Evolutionary conservation across 371 early-diverging fungal species (phyloP).

Genomic region (Blakeslea trispora): DNA sequence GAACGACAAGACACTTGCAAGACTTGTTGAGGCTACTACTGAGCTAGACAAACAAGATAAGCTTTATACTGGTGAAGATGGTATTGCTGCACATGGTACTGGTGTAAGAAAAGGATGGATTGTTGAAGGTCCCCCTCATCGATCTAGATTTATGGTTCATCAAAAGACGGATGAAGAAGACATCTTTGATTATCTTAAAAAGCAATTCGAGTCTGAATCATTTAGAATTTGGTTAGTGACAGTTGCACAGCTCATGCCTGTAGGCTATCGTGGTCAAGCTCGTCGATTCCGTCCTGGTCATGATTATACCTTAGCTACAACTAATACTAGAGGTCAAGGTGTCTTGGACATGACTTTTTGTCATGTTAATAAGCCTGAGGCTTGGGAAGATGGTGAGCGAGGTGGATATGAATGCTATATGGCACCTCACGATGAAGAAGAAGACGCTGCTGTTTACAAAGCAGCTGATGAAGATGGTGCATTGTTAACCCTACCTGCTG

Average conservation of each 20-base stretch:
- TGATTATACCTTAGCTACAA: conserved; percentile 68
- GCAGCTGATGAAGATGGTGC: conserved; percentile 55
- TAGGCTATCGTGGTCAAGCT: conserved; percentile 37
- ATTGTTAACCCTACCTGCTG: conserved; percentile 66
- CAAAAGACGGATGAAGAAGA: conserved; percentile 8
- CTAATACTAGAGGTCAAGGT: conserved; percentile 19
- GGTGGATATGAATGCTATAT: conserved; percentile 83
- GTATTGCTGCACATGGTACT: conserved; percentile 52
- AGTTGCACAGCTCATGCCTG: conserved; percentile 32
- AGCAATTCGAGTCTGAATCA: conserved; percentile 30
- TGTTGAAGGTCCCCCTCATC: conserved; percentile 58
- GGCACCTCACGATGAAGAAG: conserved; percentile 69
- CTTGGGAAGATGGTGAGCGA: conserved; percentile 67
- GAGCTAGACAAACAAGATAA: conserved; percentile 36
- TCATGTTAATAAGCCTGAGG: conserved; percentile 23
- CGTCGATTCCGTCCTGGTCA: conserved; percentile 72
- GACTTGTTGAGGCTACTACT: conserved; percentile 33
- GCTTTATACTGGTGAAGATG: conserved; percentile 9
- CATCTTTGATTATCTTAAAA: conserved; percentile 18
- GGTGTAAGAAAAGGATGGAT: conserved; percentile 55
- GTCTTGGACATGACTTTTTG: conserved; percentile 61
- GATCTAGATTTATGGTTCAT: conserved; percentile 47
- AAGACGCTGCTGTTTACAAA: conserved; percentile 72
- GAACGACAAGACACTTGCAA: conserved; percentile 39
- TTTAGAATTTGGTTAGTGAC: conserved; percentile 48